These are phyloP conservation scores for Paxillus rubicundulus DNA, from an alignment of 768 basidiomycete genomes.

Conservation along the genomic window DNA sequence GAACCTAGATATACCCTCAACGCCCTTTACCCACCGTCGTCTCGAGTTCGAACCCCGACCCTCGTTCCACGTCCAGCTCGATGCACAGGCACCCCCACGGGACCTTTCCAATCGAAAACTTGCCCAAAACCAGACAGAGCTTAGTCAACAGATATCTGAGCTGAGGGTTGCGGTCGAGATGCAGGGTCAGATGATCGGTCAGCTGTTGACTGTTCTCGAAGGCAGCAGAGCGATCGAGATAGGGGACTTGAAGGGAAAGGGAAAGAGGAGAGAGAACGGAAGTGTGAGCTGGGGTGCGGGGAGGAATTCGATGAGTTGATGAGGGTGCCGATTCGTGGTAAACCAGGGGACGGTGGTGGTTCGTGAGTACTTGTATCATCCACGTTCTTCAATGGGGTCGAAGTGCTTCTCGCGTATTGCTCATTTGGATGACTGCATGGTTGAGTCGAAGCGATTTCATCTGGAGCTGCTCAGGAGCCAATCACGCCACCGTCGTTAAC, in stretches of 20 bases:
- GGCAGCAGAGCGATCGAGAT: background rate
- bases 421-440: no score
- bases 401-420: no score
- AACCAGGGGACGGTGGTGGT: no score
- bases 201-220: constrained; percentile 20
- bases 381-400: no score
- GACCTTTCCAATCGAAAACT: constrained; percentile 61
- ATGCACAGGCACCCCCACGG: constrained; percentile 13
- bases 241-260: constrained; percentile 14
- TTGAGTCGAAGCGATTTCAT: no score
- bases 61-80: background rate
- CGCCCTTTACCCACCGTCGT: constrained; percentile 14
- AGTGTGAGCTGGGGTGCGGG: constrained; percentile 2
- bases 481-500: no score
- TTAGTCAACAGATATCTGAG: constrained; percentile 63
- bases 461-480: no score
- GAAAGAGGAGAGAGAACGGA: constrained; percentile 2
- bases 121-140: constrained; percentile 63
- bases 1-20: constrained; percentile 15
- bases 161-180: constrained; percentile 52
- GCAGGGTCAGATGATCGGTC: constrained; percentile 52
- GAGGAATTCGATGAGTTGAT: constrained; percentile 16
- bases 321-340: background rate
- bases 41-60: constrained; percentile 11
- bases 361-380: no score